phyloP scores from a whole-genome alignment of 2,329 filamentous ascomycete genomes.

The Fusarium devonianum region DNA sequence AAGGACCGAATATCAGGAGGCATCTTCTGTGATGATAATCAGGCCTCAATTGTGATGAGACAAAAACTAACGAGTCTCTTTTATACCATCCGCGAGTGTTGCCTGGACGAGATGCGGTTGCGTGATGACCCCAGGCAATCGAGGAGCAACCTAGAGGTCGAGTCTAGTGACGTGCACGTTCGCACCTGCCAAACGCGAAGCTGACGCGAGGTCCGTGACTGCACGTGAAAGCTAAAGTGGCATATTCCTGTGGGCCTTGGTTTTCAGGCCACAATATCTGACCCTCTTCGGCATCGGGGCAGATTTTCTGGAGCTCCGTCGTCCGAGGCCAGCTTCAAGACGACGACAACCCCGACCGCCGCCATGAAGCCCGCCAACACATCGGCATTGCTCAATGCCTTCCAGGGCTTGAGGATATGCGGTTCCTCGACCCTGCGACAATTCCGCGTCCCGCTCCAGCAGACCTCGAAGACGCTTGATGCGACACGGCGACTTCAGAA shows the following conservation, averaged over 20 bases:
- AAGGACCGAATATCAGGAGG: slow-evolving; percentile 89
- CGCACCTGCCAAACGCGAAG: slow-evolving; percentile 50
- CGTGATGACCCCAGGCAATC: slow-evolving; percentile 31
- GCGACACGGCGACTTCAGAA: slow-evolving; percentile 51
- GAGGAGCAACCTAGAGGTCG: slow-evolving; percentile 41
- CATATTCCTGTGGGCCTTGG: slow-evolving; percentile 19
- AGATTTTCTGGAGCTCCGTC: slow-evolving; percentile 47
- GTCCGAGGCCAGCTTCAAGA: slow-evolving; percentile 37
- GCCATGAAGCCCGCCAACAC: slow-evolving; percentile 57
- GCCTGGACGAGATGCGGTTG: slow-evolving; percentile 30
- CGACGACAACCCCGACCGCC: slow-evolving; percentile 37
- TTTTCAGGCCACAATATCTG: slow-evolving; percentile 30
- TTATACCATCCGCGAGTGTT: slow-evolving; percentile 36
- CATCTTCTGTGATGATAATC: slow-evolving; percentile 54
- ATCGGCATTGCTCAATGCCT: slow-evolving; percentile 57
- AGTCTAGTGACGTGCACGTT: slow-evolving; percentile 46
- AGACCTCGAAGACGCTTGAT: slow-evolving; percentile 42
- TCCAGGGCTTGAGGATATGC: slow-evolving; percentile 58
- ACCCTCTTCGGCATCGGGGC: slow-evolving; percentile 25
- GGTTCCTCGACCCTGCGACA: slow-evolving; percentile 51
- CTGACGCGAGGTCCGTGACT: slow-evolving; percentile 55
- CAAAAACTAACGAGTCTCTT: slow-evolving; percentile 18
- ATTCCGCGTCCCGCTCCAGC: slow-evolving; percentile 44
- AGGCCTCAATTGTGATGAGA: slow-evolving; percentile 5
- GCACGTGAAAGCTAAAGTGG: slow-evolving; percentile 45